Base-by-base conservation (phyloP, 1,139 yeast genomes). In the Pichia sp. region DNA sequence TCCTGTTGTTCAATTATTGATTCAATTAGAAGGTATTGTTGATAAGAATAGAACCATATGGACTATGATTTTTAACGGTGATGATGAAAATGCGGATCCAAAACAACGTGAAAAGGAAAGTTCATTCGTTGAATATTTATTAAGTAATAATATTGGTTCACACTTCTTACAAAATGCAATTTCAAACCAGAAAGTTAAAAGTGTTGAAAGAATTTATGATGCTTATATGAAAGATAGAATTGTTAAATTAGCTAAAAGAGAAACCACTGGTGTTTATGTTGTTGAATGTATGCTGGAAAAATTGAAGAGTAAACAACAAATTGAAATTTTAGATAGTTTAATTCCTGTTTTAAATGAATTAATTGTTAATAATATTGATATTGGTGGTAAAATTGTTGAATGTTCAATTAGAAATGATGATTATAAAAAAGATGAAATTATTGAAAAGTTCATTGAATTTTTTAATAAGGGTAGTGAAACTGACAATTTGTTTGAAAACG, bases 101-200 rank as follows among this genome's bases (percentile, higher is more conserved):
- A 49, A 48, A 23, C 72, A 66, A 41, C 80, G 81, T 43, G 51
- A 76, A 0, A 74, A 78, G 44, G 95, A 88, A 59, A 88, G 77
- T 50, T 76, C 91, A 1, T 88, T 83, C 60, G 81, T 88, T 31
- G 96, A 88, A 58, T 84, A 84, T 57, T 68, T 89, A 43, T 65
- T 89, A 38, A 80, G 93, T 6, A 96, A 89, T 56, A 71, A 95
- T 1, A 87, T 88, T 14, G 98, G 97, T 1, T 82, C 95, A 1
- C 96, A 88, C 63, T 88, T 89, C 65, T 68, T 89, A 32, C 89
- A 89, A 61, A 72, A 80, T 16, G 73, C 79, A 19, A 69, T 89
- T 40, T 76, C 74, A 37, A 76, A 74, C 41, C 83, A 83, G 37
- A 78, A 93, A 50, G 64, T 75, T 46, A 80, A 77, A 51, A 77